These are phyloP conservation scores for Pleurotus djamor DNA, from an alignment of 768 basidiomycete genomes.

Conservation along the genomic window DNA sequence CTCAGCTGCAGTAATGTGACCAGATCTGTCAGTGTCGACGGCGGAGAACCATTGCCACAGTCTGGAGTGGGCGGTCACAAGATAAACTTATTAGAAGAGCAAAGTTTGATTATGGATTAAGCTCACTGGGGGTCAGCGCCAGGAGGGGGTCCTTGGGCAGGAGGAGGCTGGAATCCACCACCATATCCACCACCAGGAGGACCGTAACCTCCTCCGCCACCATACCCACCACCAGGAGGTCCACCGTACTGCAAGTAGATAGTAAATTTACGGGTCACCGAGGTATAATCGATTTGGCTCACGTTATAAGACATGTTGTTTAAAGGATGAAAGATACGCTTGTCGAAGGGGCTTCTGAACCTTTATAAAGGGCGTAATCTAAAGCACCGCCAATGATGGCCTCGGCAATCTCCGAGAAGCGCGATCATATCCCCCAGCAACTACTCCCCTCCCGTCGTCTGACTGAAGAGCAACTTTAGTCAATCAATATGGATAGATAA, in stretches of 20 bases:
- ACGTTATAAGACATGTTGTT: constrained; percentile 7
- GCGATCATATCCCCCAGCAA: background rate
- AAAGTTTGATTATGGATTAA: background rate
- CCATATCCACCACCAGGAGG: constrained; percentile 18
- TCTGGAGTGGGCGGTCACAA: constrained; percentile 29
- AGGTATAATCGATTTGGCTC: background rate
- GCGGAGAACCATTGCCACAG: constrained; percentile 72
- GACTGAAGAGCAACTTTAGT: no score
- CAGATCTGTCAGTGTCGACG: constrained; percentile 71
- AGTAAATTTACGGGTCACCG: background rate
- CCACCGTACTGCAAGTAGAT: constrained; percentile 19
- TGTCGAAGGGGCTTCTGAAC: background rate
- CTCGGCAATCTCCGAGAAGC: constrained; percentile 6
- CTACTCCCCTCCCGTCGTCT: no score
- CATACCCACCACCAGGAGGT: constrained; percentile 26
- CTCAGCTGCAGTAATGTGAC: constrained; percentile 60
- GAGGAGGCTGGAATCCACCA: constrained; percentile 21
- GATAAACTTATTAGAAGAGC: background rate
- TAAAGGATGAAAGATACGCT: background rate
- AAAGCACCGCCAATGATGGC: constrained; percentile 2
- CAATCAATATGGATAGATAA: no score
- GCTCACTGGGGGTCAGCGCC: constrained; percentile 79
- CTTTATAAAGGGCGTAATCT: background rate
- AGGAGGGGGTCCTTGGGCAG: constrained; percentile 44
- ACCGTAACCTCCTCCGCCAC: constrained; percentile 25